A percentile compares a stretch with the other conserved stretches of the same genome.
Evolutionary conservation across 371 early-diverging fungal species (phyloP).

Genomic region (Basidiobolus meristosporus): DNA sequence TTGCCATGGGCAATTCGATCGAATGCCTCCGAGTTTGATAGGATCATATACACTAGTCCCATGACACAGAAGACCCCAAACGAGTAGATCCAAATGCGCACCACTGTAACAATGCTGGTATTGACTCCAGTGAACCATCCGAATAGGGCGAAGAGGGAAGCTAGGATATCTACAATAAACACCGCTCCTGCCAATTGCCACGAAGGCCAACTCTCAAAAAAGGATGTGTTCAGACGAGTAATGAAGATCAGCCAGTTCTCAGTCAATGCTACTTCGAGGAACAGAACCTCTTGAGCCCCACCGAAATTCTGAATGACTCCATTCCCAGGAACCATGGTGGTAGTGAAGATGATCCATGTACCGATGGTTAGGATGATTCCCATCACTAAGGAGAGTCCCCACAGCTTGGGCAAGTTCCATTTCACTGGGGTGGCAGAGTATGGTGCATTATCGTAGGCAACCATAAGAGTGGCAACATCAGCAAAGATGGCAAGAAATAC

Average conservation of each 20-base stretch:
- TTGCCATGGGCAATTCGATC: no score
- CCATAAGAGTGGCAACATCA: neutral
- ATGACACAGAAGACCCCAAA: conserved; percentile 5
- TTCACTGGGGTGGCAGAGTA: conserved; percentile 7
- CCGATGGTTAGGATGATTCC: conserved; percentile 9
- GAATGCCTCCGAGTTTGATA: no score
- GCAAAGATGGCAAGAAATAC: neutral
- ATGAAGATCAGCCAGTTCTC: conserved; percentile 14
- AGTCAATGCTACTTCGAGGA: conserved; percentile 11
- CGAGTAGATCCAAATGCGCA: conserved; percentile 10
- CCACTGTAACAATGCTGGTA: conserved; percentile 11
- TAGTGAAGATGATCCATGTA: conserved; percentile 1
- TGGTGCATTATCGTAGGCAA: conserved; percentile 9
- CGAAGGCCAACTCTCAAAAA: conserved; percentile 4
- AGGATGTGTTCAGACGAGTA: conserved; percentile 4
- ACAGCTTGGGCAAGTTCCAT: conserved; percentile 8
- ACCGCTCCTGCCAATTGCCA: conserved; percentile 13
- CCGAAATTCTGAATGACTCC: no score
- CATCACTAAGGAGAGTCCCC: conserved; percentile 5
- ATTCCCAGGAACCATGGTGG: no score
- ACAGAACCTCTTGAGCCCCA: conserved; percentile 1
- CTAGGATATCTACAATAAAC: conserved; percentile 9
- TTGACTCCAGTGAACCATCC: conserved; percentile 9
- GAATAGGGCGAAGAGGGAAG: conserved; percentile 10
- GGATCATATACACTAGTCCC: no score